Percentiles rank a stretch among this genome's conserved stretches.
phyloP scores from a whole-genome alignment of 495 filamentous ascomycete genomes.

The Aspergillus hancockii region DNA sequence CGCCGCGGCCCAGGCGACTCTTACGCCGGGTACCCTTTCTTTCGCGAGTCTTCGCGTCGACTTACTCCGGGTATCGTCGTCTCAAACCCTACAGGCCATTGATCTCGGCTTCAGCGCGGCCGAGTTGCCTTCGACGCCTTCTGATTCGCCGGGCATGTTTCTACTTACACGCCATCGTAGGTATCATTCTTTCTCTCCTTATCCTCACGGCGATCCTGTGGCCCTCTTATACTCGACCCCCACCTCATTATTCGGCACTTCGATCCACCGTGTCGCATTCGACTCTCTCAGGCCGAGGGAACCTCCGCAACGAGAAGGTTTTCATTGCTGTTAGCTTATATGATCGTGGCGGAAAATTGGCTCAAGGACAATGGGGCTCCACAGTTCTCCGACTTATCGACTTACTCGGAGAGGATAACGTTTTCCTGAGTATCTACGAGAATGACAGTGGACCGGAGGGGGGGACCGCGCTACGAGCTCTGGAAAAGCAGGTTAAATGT shows the following conservation, averaged over 20 bases:
- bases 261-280: slow-evolving; percentile 35
- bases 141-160: slow-evolving; percentile 66
- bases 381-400: slow-evolving; percentile 64
- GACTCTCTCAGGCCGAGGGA: slow-evolving; percentile 55
- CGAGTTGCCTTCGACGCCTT: slow-evolving; percentile 35
- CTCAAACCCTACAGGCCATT: slow-evolving; percentile 33
- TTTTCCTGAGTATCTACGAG: slow-evolving; percentile 63
- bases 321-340: slow-evolving; percentile 78
- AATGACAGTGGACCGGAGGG: slow-evolving; percentile 63
- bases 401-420: slow-evolving; percentile 52
- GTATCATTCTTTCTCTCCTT: slow-evolving; percentile 63
- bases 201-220: slow-evolving; percentile 52
- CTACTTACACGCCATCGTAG: slow-evolving; percentile 60
- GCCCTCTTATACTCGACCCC: slow-evolving; percentile 61
- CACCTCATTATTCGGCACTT: slow-evolving; percentile 50
- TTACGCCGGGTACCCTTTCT: slow-evolving; percentile 27
- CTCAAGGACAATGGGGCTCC: slow-evolving; percentile 66
- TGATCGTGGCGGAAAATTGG: slow-evolving; percentile 59
- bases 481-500: slow-evolving; percentile 47
- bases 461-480: slow-evolving; percentile 40
- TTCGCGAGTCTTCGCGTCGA: slow-evolving; percentile 30
- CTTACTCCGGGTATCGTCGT: slow-evolving; percentile 36
- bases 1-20: slow-evolving; percentile 28
- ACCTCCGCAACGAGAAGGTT: slow-evolving; percentile 63
- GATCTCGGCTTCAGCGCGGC: slow-evolving; percentile 26